Base-by-base conservation (phyloP, 306 rosid genomes). In the Fragaria vesca region DNA sequence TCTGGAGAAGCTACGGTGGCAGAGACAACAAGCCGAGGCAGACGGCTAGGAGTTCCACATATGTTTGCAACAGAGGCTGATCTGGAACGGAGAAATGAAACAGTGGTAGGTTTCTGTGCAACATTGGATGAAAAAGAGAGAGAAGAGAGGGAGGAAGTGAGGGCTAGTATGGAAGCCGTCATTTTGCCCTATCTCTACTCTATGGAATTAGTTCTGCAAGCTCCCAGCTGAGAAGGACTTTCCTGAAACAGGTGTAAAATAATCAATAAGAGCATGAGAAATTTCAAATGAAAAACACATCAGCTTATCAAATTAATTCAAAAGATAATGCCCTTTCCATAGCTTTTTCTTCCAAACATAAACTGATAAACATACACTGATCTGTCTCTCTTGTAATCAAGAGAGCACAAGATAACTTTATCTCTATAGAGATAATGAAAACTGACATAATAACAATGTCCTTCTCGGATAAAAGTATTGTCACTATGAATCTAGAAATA, bases 61-160 rank as follows among this genome's bases (percentile, higher is more conserved):
- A 69, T 18, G 42, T 57, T 89, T 12, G 86, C 83, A 75, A 84
- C 36, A 2, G 89, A 78, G 78, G 82, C 40, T 2, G 91, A 47
- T 70, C 76, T 69, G 54, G 90, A 71, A 18, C 73, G 81, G 16
- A 82, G 51, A 52, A 89, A 57, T 0, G 84, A 87, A 18, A 85
- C 84, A 32, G 45, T 18, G 76, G 16, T 76, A 12, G 92, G 86
- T 58, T 82, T 89, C 68, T 83, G 86, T 12, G 97, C 88, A 58
- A 95, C 13, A 17, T 81, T 83, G 8, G 97, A 91, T 34, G 97
- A 95, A 82, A 95, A 95, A 2, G 98, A 92, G 81, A 95, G 93
- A 67, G 97, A 89, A 61, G 96, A 81, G 58, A 95, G 48, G 7
- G 97, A 76, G 1, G 87, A 78, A 0, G 93, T 73, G 60, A 95